Percentiles rank a stretch among this genome's conserved stretches.
phyloP scores from a whole-genome alignment of 1,139 yeast species.

The Saccharomyces pastorianus region DNA sequence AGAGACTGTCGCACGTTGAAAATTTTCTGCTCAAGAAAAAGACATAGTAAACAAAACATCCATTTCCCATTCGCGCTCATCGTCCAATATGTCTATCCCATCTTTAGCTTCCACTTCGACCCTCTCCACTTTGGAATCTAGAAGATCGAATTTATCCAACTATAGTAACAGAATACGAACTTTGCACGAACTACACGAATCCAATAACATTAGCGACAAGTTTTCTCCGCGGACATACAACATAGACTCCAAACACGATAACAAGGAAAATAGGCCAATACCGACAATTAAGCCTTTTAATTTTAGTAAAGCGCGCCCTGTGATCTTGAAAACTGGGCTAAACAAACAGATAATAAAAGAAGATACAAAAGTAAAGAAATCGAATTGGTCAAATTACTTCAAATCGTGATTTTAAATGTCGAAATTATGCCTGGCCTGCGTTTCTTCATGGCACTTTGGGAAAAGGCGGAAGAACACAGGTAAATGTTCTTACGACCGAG shows the following conservation, averaged over 20 bases:
- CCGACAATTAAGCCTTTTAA: background rate
- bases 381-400: conserved; percentile 9
- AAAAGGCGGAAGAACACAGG: background rate
- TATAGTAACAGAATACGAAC: conserved; percentile 3
- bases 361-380: conserved; percentile 5
- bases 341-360: conserved; percentile 6
- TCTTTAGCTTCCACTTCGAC: conserved; percentile 25
- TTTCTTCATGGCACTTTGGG: background rate
- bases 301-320: conserved; percentile 9
- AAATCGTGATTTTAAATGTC: background rate
- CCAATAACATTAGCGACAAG: conserved; percentile 5
- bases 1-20: conserved; percentile 9
- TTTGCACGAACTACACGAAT: conserved; percentile 5
- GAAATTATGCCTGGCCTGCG: no score
- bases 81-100: conserved; percentile 22
- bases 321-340: conserved; percentile 14
- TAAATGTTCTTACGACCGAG: background rate
- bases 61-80: conserved; percentile 16
- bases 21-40: background rate
- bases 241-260: conserved; percentile 3
- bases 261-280: conserved; percentile 9
- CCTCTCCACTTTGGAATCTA: conserved; percentile 20
- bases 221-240: background rate
- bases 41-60: background rate
- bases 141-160: conserved; percentile 6